phyloP scores from a whole-genome alignment of 108 stramenopile species.

The Stephanodiscus triporus region DNA sequence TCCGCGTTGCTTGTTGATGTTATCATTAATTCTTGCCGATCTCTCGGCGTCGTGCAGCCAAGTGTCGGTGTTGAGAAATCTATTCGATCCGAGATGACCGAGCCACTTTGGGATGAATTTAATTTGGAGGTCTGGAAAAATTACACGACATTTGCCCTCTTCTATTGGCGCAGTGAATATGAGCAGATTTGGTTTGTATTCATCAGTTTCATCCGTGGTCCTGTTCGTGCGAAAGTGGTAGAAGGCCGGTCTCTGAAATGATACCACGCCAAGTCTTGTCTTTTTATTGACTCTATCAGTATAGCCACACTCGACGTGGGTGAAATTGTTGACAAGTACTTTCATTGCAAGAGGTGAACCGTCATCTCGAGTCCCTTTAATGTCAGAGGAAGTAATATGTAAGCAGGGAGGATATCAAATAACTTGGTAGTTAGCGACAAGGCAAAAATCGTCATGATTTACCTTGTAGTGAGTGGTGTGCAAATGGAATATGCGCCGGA shows the following conservation, averaged over 20 bases:
- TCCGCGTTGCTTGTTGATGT: constrained; percentile 4
- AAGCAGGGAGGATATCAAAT: background rate
- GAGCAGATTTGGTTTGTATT: constrained; percentile 26
- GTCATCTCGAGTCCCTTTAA: constrained; percentile 50
- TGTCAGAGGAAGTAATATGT: constrained; percentile 12
- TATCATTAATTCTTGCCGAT: constrained; percentile 11
- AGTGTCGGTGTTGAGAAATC: constrained; percentile 54
- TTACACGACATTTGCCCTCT: constrained; percentile 45
- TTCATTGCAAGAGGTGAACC: constrained; percentile 51
- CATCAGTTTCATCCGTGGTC: background rate
- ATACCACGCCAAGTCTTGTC: constrained; percentile 41
- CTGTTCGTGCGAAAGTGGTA: constrained; percentile 49
- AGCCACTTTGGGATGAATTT: constrained; percentile 43
- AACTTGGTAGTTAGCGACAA: background rate
- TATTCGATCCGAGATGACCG: constrained; percentile 41
- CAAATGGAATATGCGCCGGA: constrained; percentile 87
- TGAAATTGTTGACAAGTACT: constrained; percentile 39
- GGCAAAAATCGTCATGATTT: background rate
- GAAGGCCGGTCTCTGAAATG: constrained; percentile 49
- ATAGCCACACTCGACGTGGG: constrained; percentile 47
- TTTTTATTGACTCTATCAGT: constrained; percentile 33
- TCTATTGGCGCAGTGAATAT: constrained; percentile 40
- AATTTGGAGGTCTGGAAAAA: constrained; percentile 14
- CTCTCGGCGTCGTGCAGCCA: constrained; percentile 62
- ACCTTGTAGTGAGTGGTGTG: constrained; percentile 56